Conservation (phyloP, 176 grass and related monocot species). For the Luzula sylvatica region DNA sequence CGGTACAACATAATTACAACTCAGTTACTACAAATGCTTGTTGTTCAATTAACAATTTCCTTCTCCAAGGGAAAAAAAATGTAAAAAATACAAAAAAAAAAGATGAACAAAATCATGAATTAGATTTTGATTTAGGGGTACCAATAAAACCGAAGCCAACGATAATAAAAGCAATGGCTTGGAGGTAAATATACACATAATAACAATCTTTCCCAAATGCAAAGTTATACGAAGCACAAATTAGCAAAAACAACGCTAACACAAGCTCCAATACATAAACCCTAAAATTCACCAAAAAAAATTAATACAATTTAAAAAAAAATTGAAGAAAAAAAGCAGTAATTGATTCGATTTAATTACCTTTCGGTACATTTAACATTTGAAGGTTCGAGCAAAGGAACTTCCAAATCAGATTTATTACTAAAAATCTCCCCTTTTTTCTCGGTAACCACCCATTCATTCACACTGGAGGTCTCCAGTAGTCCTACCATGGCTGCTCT, state of each 20-base stretch:
- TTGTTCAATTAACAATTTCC: neutral
- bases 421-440: slow-evolving; percentile 34
- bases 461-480: slow-evolving; percentile 35
- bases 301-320: neutral
- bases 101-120: slow-evolving; percentile 20
- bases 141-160: slow-evolving; percentile 69
- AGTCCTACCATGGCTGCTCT: slow-evolving; percentile 38
- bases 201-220: slow-evolving; percentile 22
- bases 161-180: slow-evolving; percentile 42
- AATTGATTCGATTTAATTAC: slow-evolving; percentile 12
- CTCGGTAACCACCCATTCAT: slow-evolving; percentile 68
- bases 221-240: slow-evolving; percentile 41
- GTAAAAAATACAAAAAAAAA: neutral
- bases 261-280: slow-evolving; percentile 42
- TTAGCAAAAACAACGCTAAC: slow-evolving; percentile 36
- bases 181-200: slow-evolving; percentile 53
- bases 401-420: slow-evolving; percentile 24
- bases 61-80: neutral
- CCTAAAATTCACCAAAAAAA: slow-evolving; percentile 28
- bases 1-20: no score
- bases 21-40: no score
- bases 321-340: neutral
- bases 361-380: slow-evolving; percentile 47
- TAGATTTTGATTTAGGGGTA: slow-evolving; percentile 33
- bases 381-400: slow-evolving; percentile 28